phyloP scores from a whole-genome alignment of 495 filamentous ascomycete genomes.

The Xylaria sp. region DNA sequence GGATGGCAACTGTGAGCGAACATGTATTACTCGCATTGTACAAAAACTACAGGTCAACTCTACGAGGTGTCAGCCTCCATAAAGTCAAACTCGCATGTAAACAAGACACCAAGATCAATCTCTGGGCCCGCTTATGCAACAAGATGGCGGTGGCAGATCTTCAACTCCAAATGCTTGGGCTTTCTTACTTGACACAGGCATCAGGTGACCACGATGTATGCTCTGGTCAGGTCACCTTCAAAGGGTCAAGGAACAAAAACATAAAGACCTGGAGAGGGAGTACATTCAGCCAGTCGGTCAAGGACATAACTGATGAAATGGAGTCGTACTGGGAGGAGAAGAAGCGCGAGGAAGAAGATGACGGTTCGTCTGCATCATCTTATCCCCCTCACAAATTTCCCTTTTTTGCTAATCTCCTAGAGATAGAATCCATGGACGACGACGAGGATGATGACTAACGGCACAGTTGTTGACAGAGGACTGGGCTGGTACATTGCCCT shows the following conservation, averaged over 20 bases:
- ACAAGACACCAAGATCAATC: slow-evolving; percentile 28
- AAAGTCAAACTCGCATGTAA: slow-evolving; percentile 33
- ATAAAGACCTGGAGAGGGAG: slow-evolving; percentile 20
- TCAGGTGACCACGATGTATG: background rate
- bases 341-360: background rate
- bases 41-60: slow-evolving; percentile 43
- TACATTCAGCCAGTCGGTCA: slow-evolving; percentile 16
- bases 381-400: background rate
- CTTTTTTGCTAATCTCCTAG: background rate
- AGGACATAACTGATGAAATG: slow-evolving; percentile 20
- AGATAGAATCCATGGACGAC: slow-evolving; percentile 13
- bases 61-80: slow-evolving; percentile 43
- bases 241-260: background rate
- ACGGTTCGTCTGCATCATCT: slow-evolving; percentile 12
- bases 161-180: slow-evolving; percentile 14
- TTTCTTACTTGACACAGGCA: slow-evolving; percentile 28
- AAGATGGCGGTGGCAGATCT: slow-evolving; percentile 32
- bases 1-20: slow-evolving; percentile 33
- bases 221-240: background rate
- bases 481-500: background rate
- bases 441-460: background rate
- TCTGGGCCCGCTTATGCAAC: slow-evolving; percentile 37
- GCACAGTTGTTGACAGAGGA: no score
- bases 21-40: slow-evolving; percentile 39
- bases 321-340: background rate